Percentiles rank a stretch among this genome's conserved stretches.
Conservation (phyloP, 768 basidiomycete species). For the Agaricus bisporus region DNA sequence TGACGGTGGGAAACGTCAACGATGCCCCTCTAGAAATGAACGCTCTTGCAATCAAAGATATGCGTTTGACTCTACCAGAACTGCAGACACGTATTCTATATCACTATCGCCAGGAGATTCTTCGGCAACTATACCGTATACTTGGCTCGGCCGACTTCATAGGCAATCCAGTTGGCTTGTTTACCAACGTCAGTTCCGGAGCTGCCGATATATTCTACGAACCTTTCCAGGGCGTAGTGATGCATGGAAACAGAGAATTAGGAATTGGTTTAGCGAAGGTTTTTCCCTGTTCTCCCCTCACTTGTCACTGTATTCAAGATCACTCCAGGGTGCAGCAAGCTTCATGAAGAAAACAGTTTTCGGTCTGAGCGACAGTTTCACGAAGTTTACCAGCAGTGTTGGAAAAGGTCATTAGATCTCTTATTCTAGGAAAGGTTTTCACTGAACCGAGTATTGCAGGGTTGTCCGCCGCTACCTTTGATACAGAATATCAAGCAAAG, state of each 20-base stretch:
- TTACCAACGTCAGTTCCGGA: constrained; percentile 97
- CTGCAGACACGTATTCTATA: constrained; percentile 79
- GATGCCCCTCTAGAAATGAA: constrained; percentile 94
- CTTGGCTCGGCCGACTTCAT: constrained; percentile 98
- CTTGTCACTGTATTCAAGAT: not conserved
- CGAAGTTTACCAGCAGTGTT: constrained; percentile 97
- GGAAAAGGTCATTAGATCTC: constrained; percentile 66
- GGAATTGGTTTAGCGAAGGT: constrained; percentile 95
- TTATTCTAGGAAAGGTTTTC: not conserved
- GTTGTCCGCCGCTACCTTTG: constrained; percentile 93
- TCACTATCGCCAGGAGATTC: constrained; percentile 90
- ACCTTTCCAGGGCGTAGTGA: constrained; percentile 93
- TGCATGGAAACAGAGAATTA: constrained; percentile 92
- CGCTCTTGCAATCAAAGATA: constrained; percentile 90
- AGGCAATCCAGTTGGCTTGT: constrained; percentile 93
- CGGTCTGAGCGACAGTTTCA: constrained; percentile 90
- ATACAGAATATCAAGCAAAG: constrained; percentile 90
- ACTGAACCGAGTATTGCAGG: constrained; percentile 38
- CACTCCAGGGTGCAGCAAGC: constrained; percentile 84
- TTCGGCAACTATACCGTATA: constrained; percentile 92
- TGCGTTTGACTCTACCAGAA: constrained; percentile 81
- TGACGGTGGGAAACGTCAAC: constrained; percentile 96
- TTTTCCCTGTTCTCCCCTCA: constrained; percentile 3
- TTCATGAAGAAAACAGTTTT: constrained; percentile 99
- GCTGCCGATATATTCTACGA: constrained; percentile 99